Evolutionary conservation across 2,329 filamentous ascomycete genomes (phyloP).

Genomic region (Microdochium nivale): DNA sequence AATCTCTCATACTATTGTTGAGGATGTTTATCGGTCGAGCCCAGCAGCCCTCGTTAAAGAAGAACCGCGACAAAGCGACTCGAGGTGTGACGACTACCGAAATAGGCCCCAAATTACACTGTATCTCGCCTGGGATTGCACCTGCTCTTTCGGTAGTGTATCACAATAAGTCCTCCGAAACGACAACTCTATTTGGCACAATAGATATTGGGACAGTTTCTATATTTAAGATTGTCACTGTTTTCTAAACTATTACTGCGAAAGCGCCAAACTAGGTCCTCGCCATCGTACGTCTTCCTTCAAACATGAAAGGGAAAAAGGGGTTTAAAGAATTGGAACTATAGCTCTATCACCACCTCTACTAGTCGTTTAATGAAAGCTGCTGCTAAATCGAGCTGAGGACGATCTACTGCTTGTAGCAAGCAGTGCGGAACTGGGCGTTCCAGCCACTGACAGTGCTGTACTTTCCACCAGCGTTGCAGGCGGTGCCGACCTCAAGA

Average conservation of each 20-base stretch:
- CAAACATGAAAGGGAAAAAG: too few relatives aligned
- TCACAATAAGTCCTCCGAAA: too few relatives aligned
- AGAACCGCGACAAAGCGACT: too few relatives aligned
- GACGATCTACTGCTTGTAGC: background rate
- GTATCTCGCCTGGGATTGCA: too few relatives aligned
- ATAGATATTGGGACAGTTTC: background rate
- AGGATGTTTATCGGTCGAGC: too few relatives aligned
- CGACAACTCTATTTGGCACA: too few relatives aligned
- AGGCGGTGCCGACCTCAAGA: background rate
- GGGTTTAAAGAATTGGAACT: background rate
- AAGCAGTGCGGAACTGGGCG: background rate
- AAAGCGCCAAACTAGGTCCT: background rate
- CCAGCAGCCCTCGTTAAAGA: too few relatives aligned
- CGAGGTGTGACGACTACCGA: too few relatives aligned
- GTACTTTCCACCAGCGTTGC: background rate
- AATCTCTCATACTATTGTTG: too few relatives aligned
- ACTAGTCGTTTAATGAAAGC: background rate
- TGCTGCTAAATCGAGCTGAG: background rate
- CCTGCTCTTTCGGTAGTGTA: too few relatives aligned
- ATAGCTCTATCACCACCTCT: background rate
- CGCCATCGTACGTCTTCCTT: background rate
- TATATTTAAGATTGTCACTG: background rate
- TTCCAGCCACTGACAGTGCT: background rate
- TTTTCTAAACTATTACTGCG: background rate
- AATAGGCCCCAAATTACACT: too few relatives aligned